Percentiles rank a stretch among this genome's conserved stretches.
phyloP scores from a whole-genome alignment of 2,329 filamentous ascomycete genomes.

The Paracorniculantispora psalliotae region DNA sequence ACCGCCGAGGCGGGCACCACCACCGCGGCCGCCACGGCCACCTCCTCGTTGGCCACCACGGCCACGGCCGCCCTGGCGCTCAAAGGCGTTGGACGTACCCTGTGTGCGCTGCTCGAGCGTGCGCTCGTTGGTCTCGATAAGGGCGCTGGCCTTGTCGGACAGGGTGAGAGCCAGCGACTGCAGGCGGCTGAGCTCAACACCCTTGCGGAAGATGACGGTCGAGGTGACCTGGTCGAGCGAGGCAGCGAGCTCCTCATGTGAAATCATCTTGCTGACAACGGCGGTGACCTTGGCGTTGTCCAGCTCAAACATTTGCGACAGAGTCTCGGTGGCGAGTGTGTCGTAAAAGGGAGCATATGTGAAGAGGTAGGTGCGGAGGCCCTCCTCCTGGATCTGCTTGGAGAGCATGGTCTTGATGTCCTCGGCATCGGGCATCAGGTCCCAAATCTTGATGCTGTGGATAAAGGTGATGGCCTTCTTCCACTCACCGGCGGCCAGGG shows the following conservation, averaged over 20 bases:
- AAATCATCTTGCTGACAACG: slow-evolving; percentile 98
- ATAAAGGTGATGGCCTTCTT: slow-evolving; percentile 93
- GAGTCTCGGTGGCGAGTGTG: slow-evolving; percentile 79
- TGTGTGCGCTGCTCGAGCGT: slow-evolving; percentile 96
- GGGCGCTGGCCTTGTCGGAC: slow-evolving; percentile 89
- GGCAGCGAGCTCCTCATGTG: slow-evolving; percentile 93
- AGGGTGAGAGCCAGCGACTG: slow-evolving; percentile 92
- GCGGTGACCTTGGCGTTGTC: slow-evolving; percentile 86
- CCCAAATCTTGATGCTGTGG: slow-evolving; percentile 99
- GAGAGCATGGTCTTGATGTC: slow-evolving; percentile 97
- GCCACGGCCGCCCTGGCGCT: slow-evolving; percentile 79
- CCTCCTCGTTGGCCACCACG: slow-evolving; percentile 62
- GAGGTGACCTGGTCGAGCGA: slow-evolving; percentile 96
- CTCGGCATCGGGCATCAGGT: slow-evolving; percentile 86
- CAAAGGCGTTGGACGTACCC: slow-evolving; percentile 91
- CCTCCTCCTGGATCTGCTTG: slow-evolving; percentile 97
- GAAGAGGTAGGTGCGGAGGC: slow-evolving; percentile 96
- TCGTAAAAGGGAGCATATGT: slow-evolving; percentile 99
- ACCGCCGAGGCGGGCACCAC: slow-evolving; percentile 54
- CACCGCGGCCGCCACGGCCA: slow-evolving; percentile 54
- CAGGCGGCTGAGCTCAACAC: slow-evolving; percentile 91
- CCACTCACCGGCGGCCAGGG: slow-evolving; percentile 94
- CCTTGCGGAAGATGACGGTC: slow-evolving; percentile 98
- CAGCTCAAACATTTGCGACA: slow-evolving; percentile 94
- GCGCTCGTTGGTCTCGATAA: slow-evolving; percentile 97